phyloP scores from a whole-genome alignment of 2,329 filamentous ascomycete species.

The Pseudocercospora pini-densiflorae region DNA sequence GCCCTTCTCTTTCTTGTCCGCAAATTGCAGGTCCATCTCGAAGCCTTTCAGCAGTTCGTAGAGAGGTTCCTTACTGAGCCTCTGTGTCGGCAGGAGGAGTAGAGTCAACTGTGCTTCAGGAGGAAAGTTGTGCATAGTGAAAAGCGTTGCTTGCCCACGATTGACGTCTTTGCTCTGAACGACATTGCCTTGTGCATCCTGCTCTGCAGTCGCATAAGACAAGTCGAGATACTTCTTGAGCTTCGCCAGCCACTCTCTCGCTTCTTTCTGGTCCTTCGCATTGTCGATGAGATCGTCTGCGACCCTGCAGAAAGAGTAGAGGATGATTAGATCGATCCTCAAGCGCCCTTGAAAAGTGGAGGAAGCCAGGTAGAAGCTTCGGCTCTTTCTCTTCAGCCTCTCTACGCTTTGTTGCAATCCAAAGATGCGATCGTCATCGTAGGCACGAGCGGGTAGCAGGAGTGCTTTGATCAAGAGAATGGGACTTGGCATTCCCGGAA shows the following conservation, averaged over 20 bases:
- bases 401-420: slow-evolving; percentile 64
- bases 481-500: slow-evolving; percentile 56
- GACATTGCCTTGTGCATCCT: slow-evolving; percentile 32
- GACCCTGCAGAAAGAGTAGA: slow-evolving; percentile 76
- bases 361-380: slow-evolving; percentile 75
- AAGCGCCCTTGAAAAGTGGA: slow-evolving; percentile 70
- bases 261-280: slow-evolving; percentile 57
- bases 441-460: slow-evolving; percentile 52
- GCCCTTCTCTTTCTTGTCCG: slow-evolving; percentile 14
- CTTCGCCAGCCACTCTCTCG: slow-evolving; percentile 62
- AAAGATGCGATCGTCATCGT: slow-evolving; percentile 61
- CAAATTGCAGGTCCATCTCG: slow-evolving; percentile 68
- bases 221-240: slow-evolving; percentile 62
- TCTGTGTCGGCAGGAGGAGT: slow-evolving; percentile 60
- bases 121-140: slow-evolving; percentile 59
- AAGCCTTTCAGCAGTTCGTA: slow-evolving; percentile 70
- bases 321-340: slow-evolving; percentile 68
- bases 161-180: slow-evolving; percentile 37
- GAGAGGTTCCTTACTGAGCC: slow-evolving; percentile 63
- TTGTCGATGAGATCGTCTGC: slow-evolving; percentile 76
- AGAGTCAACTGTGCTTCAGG: slow-evolving; percentile 58
- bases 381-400: slow-evolving; percentile 66
- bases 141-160: slow-evolving; percentile 40
- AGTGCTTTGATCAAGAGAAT: slow-evolving; percentile 59
- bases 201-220: slow-evolving; percentile 47